Evolutionary conservation across 1,284 basidiomycete species (phyloP), one percentile per base, ranked within the genome.

Genomic region (Inonotus obliquus): DNA sequence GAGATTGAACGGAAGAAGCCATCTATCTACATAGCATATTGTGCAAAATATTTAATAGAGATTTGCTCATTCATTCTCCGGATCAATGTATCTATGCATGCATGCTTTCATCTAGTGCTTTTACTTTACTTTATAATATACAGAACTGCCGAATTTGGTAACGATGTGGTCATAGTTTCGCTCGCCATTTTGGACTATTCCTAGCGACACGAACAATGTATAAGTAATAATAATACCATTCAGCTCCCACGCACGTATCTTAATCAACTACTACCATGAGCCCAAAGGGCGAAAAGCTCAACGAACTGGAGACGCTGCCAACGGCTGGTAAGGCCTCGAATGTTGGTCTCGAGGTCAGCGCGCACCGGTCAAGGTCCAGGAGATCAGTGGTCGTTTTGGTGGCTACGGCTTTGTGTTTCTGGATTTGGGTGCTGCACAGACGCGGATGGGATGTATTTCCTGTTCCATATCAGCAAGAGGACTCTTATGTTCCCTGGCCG

Each of bases 401-500:
- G 11, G n/a, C 54, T 27, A 25, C 53, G 41, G 35, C 41, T 27
- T 37, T 62, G 19, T 57, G 37, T n/a, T 29, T 62, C 17, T 62
- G 61, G 61, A 6, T 58, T 7, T 57, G 51, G 55, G 13, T 44
- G 38, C 51, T 62, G 11, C 38, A 48, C 4, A 47, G 21, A n/a
- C 55, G 44, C 21, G 21, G 52, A 19, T 25, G 9, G 13, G 61
- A 54, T 29, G 49, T 53, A 38, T 11, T 62, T 11, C 49, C 61
- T 10, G 58, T 49, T 23, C 56, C 51, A 23, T 39, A 54, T 37
- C 51, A 49, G 17, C 48, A 44, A 6, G 61, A 62, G 5, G 56
- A 62, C 38, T 52, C 56, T 7, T 45, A 56, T 17, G 47, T 62
- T 19, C 29, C 48, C 13, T 62, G 61, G 61, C 61, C 61, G 17